Percentiles rank a stretch among this genome's conserved stretches.
Evolutionary conservation across 2,329 filamentous ascomycete genomes (phyloP).

Genomic region (Sordariomycetes sp.): DNA sequence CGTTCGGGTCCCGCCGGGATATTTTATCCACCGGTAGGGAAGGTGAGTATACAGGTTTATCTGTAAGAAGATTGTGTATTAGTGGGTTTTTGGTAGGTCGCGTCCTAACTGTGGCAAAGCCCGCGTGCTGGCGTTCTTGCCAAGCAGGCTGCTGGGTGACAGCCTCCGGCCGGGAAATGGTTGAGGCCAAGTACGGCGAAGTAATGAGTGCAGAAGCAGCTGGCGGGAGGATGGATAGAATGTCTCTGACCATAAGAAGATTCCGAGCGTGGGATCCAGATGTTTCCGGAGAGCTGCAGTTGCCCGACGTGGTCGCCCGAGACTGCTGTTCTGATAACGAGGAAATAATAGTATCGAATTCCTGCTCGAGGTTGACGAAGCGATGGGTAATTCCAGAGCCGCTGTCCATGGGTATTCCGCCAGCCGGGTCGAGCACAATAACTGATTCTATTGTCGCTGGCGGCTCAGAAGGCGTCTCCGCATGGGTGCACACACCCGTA

Average conservation of each 20-base stretch:
- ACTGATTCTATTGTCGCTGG: constrained; percentile 63
- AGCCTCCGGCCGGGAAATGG: constrained; percentile 24
- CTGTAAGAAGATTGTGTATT: constrained; percentile 91
- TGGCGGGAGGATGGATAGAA: constrained; percentile 67
- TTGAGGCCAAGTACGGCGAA: constrained; percentile 72
- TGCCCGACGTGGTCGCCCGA: background rate
- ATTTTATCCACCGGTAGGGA: constrained; percentile 61
- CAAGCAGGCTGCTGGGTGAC: constrained; percentile 13
- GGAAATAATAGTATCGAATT: constrained; percentile 59
- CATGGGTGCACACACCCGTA: background rate
- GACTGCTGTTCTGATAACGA: background rate
- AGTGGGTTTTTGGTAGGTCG: constrained; percentile 63
- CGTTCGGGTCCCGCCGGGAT: constrained; percentile 5
- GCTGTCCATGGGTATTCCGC: constrained; percentile 63
- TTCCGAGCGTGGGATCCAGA: constrained; percentile 52
- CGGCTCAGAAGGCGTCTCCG: constrained; percentile 18
- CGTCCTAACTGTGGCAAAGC: constrained; percentile 36
- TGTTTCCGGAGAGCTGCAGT: constrained; percentile 12
- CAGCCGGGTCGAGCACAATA: constrained; percentile 78
- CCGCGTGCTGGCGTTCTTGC: constrained; percentile 12
- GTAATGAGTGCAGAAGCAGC: constrained; percentile 84
- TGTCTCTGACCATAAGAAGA: constrained; percentile 58
- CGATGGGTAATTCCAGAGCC: constrained; percentile 24
- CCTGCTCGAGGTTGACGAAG: constrained; percentile 90
- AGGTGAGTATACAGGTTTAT: constrained; percentile 86